Evolutionary conservation across 192 early-diverging fungal genomes (phyloP).

Genomic region (Coemansia brasiliensis): DNA sequence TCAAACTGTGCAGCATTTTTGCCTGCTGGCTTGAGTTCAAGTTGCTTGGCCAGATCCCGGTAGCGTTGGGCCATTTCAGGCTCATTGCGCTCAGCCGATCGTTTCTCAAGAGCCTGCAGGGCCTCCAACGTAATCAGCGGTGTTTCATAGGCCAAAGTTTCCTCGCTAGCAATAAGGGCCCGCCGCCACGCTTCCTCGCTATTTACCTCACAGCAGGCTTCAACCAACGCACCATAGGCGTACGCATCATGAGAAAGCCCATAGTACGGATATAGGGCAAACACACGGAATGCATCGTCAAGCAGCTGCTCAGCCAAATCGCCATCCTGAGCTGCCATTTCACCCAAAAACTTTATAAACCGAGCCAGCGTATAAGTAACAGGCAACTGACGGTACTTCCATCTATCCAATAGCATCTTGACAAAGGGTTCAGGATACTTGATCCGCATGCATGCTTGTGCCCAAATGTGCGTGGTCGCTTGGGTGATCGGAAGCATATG

Average conservation of each 20-base stretch:
- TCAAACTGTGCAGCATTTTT: constrained; percentile 17
- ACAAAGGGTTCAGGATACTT: constrained; percentile 28
- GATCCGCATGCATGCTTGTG: constrained; percentile 27
- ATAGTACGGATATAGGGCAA: constrained; percentile 49
- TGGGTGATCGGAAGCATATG: constrained; percentile 36
- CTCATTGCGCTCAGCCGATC: constrained; percentile 26
- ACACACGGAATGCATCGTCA: constrained; percentile 43
- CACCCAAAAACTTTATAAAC: constrained; percentile 26
- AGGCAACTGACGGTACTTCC: constrained; percentile 51
- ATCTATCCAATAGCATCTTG: constrained; percentile 38
- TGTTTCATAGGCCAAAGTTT: constrained; percentile 18
- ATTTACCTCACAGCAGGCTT: constrained; percentile 38
- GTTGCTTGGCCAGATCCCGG: constrained; percentile 9
- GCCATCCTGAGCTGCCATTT: neutral
- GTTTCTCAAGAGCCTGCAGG: constrained; percentile 21
- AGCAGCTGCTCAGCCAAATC: constrained; percentile 7
- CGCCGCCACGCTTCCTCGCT: constrained; percentile 46
- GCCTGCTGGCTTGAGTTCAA: constrained; percentile 7
- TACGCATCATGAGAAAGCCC: constrained; percentile 17
- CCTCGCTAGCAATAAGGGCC: constrained; percentile 36
- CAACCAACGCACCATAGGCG: constrained; percentile 44
- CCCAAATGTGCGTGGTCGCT: constrained; percentile 41
- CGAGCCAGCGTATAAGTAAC: constrained; percentile 24
- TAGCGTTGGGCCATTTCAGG: constrained; percentile 46
- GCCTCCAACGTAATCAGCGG: constrained; percentile 37